phyloP scores from a whole-genome alignment of 1,284 basidiomycete genomes.

The Tilletia walkeri region DNA sequence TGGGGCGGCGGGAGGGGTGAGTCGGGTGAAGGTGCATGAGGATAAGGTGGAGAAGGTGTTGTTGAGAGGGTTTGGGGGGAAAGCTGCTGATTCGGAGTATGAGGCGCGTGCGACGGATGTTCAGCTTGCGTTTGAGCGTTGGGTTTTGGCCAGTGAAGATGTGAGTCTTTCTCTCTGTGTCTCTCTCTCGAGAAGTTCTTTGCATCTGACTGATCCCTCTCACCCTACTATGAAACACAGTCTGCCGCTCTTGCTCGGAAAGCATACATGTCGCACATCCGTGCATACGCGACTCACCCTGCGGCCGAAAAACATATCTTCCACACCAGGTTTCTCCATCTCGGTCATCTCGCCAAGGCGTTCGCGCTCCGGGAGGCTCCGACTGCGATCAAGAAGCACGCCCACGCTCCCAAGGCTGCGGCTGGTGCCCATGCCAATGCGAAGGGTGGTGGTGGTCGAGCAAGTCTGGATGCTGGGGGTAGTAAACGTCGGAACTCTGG shows the following conservation, averaged over 20 bases:
- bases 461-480: not conserved
- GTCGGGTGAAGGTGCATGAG: conserved; percentile 3
- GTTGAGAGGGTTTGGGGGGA: conserved; percentile 75
- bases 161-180: conserved; percentile 60
- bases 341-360: conserved; percentile 93
- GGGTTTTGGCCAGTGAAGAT: conserved; percentile 75
- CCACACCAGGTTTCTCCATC: conserved; percentile 86
- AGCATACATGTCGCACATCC: conserved; percentile 86
- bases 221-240: conserved; percentile 57
- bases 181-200: not conserved
- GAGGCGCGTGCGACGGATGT: conserved; percentile 92
- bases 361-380: conserved; percentile 95
- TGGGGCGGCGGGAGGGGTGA: conserved; percentile 26
- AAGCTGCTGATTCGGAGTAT: conserved; percentile 66
- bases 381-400: conserved; percentile 60
- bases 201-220: not conserved
- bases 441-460: not conserved
- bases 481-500: not conserved
- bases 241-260: conserved; percentile 74
- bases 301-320: conserved; percentile 92
- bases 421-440: not conserved
- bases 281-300: conserved; percentile 97
- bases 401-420: not conserved
- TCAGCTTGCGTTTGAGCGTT: conserved; percentile 89
- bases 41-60: conserved; percentile 36